Conservation (phyloP, 352 stramenopile species). For the Phytophthora cryptogea region DNA sequence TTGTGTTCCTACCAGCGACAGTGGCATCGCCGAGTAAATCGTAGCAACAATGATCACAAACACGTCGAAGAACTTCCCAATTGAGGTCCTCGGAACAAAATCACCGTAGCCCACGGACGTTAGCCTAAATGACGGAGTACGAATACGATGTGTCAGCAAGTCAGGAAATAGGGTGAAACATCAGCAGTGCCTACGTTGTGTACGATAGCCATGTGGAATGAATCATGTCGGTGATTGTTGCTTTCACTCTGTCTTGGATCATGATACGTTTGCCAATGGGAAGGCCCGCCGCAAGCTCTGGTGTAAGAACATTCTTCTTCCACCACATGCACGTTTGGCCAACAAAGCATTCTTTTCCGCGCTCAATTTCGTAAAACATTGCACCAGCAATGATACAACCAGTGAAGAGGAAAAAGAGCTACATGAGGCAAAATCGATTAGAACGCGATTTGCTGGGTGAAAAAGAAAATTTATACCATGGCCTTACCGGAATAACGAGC, state of each 20-base stretch:
- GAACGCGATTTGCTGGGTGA: not conserved
- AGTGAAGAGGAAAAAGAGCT: slow-evolving; percentile 81
- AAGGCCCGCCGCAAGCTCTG: slow-evolving; percentile 36
- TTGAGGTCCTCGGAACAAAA: slow-evolving; percentile 55
- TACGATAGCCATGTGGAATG: slow-evolving; percentile 75
- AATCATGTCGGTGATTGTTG: slow-evolving; percentile 72
- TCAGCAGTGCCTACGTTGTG: slow-evolving; percentile 44
- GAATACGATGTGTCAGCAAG: not conserved
- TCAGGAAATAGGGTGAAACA: not conserved
- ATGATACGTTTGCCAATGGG: slow-evolving; percentile 63
- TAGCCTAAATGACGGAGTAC: slow-evolving; percentile 33
- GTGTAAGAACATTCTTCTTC: slow-evolving; percentile 56
- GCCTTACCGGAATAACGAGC: slow-evolving; percentile 62
- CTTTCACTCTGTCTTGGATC: slow-evolving; percentile 54
- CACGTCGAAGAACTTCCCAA: slow-evolving; percentile 71
- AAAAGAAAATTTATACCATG: not conserved
- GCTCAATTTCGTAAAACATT: slow-evolving; percentile 78
- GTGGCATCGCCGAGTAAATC: slow-evolving; percentile 78
- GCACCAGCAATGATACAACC: slow-evolving; percentile 66
- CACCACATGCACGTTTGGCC: slow-evolving; percentile 62
- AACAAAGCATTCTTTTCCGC: slow-evolving; percentile 69
- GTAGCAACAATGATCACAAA: slow-evolving; percentile 64
- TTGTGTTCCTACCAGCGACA: slow-evolving; percentile 72
- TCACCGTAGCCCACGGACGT: slow-evolving; percentile 83
- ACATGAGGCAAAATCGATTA: not conserved